Base-by-base conservation (phyloP, 23 red algal species). In the Chondrus crispus region DNA sequence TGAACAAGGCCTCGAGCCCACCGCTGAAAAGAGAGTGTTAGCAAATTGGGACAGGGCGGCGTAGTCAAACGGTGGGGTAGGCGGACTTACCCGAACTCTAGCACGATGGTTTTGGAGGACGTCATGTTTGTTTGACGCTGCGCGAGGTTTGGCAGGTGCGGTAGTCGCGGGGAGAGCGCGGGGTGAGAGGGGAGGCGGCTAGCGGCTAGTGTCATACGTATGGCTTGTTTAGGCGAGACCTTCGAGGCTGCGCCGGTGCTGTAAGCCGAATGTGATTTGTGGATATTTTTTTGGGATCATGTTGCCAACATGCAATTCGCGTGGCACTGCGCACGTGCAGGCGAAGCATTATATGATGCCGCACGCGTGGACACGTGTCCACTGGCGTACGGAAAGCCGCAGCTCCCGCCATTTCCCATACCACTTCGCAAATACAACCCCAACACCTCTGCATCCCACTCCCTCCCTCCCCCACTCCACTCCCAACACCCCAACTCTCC, bases 1-100 rank as follows among this genome's bases (percentile, higher is more conserved):
- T 39, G 62, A 92, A 92, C 9, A 92, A 68, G 14, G 76, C 41
- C 49, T 92, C 89, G 19, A 92, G 37, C 10, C 89, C 89, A 39
- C 89, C 89, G 10, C 89, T 92, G 11, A 55, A 19, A 46, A 39
- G 19, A 20, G 29, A 6, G 19, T 11, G 41, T 55, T 55, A 14
- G 13, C 20, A 46, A 38, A 38, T 76, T 39, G 43, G 26, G 66
- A 76, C 11, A 41, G 37, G 38, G 71, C 26, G 71, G 12, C 24
- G 22, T 40, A 43, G 71, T 26, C 24, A 47, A 80, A 19, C 32
- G 30, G 39, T 43, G 71, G 29, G 39, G 52, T 39, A 57, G 51
- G 51, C 6, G 38, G 38, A 66, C 60, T 26, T 66, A 66, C 60
- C 60, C 60, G 60, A 66, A 66, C 4, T 66, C 28, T 35, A 66